A percentile compares a stretch with the other conserved stretches of the same genome.
Evolutionary conservation across 495 filamentous ascomycete species (phyloP).

Genomic region (Penicillium fimorum): DNA sequence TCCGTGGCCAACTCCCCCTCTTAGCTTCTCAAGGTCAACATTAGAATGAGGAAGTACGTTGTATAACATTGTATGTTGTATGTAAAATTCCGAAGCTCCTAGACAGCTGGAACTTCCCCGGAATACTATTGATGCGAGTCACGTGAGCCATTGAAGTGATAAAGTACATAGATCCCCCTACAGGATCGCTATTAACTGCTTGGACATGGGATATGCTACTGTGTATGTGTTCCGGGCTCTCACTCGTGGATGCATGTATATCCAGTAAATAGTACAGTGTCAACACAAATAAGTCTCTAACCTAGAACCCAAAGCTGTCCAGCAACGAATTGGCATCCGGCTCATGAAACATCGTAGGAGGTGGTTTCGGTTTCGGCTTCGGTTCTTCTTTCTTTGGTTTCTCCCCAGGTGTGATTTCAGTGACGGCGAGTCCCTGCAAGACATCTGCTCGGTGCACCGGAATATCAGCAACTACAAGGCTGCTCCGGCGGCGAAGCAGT

Average conservation of each 20-base stretch:
- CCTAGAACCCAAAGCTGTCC: constrained; percentile 73
- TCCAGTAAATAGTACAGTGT: constrained; percentile 5
- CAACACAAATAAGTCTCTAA: constrained; percentile 5
- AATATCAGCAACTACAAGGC: constrained; percentile 78
- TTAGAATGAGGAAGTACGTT: no score
- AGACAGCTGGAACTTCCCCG: no score
- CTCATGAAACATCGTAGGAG: constrained; percentile 83
- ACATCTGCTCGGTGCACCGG: constrained; percentile 38
- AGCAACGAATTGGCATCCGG: constrained; percentile 80
- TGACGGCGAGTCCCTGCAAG: constrained; percentile 12
- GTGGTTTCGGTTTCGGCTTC: constrained; percentile 56
- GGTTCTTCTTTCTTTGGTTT: constrained; percentile 21
- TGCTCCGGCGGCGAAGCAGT: constrained; percentile 68
- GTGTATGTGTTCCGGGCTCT: neutral
- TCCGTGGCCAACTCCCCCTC: neutral
- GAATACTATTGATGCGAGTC: neutral
- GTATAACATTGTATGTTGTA: no score
- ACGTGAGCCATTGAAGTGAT: neutral
- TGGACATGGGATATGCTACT: neutral
- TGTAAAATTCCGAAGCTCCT: no score
- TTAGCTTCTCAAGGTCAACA: neutral
- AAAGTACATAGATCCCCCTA: neutral
- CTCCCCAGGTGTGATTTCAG: constrained; percentile 16
- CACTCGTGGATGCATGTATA: constrained; percentile 9
- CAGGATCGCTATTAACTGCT: neutral